These are phyloP conservation scores for Stromatinia cepivora DNA, from an alignment of 2,329 filamentous ascomycete genomes.

Conservation along the genomic window DNA sequence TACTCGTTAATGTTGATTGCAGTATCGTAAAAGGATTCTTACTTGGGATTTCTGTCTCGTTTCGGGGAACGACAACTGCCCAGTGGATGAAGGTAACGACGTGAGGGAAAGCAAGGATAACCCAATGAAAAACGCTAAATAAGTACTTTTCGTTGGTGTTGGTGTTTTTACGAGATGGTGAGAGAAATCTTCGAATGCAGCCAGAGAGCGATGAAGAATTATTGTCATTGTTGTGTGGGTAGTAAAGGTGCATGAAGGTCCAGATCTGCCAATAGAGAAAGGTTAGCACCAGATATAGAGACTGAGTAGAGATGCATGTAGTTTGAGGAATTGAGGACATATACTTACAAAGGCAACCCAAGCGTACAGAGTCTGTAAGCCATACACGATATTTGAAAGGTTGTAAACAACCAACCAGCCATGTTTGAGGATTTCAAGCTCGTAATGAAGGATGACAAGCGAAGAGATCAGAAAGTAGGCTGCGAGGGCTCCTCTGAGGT, in stretches of 20 bases:
- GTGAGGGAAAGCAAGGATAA: slow-evolving; percentile 37
- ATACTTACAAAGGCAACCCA: slow-evolving; percentile 38
- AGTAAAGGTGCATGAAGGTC: slow-evolving; percentile 41
- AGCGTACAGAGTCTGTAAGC: slow-evolving; percentile 38
- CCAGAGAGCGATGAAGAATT: slow-evolving; percentile 25
- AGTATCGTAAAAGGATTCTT: neutral
- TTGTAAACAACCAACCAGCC: slow-evolving; percentile 36
- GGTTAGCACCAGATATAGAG: neutral
- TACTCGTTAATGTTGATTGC: slow-evolving; percentile 23
- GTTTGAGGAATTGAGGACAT: neutral
- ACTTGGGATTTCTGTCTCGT: slow-evolving; percentile 32
- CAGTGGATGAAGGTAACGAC: slow-evolving; percentile 39
- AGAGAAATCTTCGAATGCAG: slow-evolving; percentile 32
- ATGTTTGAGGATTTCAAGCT: slow-evolving; percentile 30
- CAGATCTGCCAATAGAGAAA: slow-evolving; percentile 34
- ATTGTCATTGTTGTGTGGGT: slow-evolving; percentile 35
- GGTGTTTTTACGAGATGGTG: slow-evolving; percentile 33
- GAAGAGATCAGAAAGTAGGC: slow-evolving; percentile 34
- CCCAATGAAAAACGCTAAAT: slow-evolving; percentile 42
- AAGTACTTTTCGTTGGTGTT: slow-evolving; percentile 33
- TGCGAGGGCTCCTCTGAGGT: slow-evolving; percentile 34
- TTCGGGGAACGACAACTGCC: slow-evolving; percentile 37
- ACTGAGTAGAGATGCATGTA: neutral
- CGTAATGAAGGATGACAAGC: slow-evolving; percentile 34
- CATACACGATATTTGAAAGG: slow-evolving; percentile 38